phyloP scores from a whole-genome alignment of 2,329 filamentous ascomycete species.

The Sporothrix pseudoabietina region DNA sequence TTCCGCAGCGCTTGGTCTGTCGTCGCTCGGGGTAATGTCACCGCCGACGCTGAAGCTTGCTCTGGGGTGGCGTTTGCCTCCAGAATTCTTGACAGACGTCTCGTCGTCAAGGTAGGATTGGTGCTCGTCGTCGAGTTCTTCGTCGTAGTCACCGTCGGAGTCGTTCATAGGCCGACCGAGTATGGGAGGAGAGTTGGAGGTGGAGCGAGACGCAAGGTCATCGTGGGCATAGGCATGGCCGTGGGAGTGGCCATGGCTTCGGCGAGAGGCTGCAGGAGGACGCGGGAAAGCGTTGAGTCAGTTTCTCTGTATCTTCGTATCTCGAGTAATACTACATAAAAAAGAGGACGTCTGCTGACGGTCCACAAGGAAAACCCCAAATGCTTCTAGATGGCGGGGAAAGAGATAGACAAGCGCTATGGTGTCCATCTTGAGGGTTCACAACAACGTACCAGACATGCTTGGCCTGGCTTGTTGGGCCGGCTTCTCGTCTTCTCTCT shows the following conservation, averaged over 20 bases:
- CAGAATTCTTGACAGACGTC: not conserved
- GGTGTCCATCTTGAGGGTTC: not conserved
- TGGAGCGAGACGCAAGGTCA: constrained; percentile 28
- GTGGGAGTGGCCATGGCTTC: constrained; percentile 13
- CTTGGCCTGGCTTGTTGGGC: not conserved
- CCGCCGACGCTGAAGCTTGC: constrained; percentile 23
- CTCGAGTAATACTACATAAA: not conserved
- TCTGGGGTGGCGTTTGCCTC: not conserved
- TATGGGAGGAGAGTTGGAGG: constrained; percentile 30
- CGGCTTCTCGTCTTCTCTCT: not conserved
- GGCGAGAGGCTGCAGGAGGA: not conserved
- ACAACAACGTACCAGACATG: constrained; percentile 15
- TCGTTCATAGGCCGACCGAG: constrained; percentile 4
- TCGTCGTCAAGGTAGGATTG: constrained; percentile 2
- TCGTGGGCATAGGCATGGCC: constrained; percentile 11
- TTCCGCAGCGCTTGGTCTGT: not conserved
- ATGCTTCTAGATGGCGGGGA: not conserved
- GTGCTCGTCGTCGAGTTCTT: constrained; percentile 3
- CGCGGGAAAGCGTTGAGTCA: not conserved
- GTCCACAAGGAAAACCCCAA: not conserved
- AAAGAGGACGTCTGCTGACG: not conserved
- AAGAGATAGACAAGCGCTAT: not conserved
- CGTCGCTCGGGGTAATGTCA: constrained; percentile 19
- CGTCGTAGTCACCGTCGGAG: constrained; percentile 20
- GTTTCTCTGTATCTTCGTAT: not conserved